phyloP scores from a whole-genome alignment of 2,329 filamentous ascomycete genomes.

The Dendrostoma leiphaemia region DNA sequence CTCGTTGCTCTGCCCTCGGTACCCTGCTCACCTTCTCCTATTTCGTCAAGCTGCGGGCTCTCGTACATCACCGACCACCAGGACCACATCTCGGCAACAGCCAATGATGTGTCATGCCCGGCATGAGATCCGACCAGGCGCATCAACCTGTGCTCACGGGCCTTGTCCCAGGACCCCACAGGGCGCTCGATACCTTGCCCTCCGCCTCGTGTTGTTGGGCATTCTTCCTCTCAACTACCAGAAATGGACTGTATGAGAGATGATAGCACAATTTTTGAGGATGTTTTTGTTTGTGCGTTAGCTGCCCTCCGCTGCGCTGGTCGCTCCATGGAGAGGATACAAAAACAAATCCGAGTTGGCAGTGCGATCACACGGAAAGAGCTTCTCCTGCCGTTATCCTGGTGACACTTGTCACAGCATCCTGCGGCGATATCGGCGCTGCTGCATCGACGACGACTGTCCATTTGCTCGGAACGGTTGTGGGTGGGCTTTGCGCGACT shows the following conservation, averaged over 20 bases:
- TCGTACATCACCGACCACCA: slow-evolving; percentile 33
- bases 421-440: slow-evolving; percentile 28
- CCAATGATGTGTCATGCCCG: slow-evolving; percentile 43
- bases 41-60: slow-evolving; percentile 22
- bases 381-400: slow-evolving; percentile 28
- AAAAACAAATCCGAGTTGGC: slow-evolving; percentile 94
- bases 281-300: slow-evolving; percentile 88
- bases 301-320: slow-evolving; percentile 56
- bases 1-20: slow-evolving; percentile 41
- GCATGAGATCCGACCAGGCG: slow-evolving; percentile 53
- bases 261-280: slow-evolving; percentile 82
- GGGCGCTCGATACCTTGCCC: slow-evolving; percentile 47
- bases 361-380: slow-evolving; percentile 81
- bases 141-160: slow-evolving; percentile 52
- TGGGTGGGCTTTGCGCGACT: slow-evolving; percentile 2
- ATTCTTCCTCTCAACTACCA: slow-evolving; percentile 40
- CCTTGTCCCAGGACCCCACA: slow-evolving; percentile 37
- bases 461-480: slow-evolving; percentile 17
- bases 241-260: slow-evolving; percentile 46
- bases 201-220: slow-evolving; percentile 27
- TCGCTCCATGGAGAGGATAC: slow-evolving; percentile 66
- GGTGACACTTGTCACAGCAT: slow-evolving; percentile 22
- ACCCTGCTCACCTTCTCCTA: slow-evolving; percentile 30
- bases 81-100: slow-evolving; percentile 39
- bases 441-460: slow-evolving; percentile 24